Conservation (phyloP, 345 rosid genomes). For the Eutrema yunnanense region DNA sequence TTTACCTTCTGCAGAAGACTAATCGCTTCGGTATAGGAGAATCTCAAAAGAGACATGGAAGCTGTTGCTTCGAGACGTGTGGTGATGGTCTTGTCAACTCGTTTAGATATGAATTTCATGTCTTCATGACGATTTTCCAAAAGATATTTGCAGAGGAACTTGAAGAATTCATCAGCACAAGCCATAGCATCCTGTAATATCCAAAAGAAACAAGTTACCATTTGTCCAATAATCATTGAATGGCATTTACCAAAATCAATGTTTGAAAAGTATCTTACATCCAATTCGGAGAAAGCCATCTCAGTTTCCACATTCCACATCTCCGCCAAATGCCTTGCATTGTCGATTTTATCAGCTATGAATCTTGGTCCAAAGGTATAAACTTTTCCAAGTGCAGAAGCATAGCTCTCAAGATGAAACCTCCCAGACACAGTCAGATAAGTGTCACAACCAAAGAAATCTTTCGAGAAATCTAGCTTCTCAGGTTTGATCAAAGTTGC, state of each 20-base stretch:
- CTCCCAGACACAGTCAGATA: slow-evolving; percentile 68
- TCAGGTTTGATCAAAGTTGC: slow-evolving; percentile 31
- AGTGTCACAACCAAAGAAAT: slow-evolving; percentile 53
- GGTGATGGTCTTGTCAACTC: slow-evolving; percentile 45
- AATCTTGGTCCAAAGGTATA: slow-evolving; percentile 86
- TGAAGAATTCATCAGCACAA: slow-evolving; percentile 66
- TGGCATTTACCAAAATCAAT: not conserved
- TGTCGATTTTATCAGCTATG: slow-evolving; percentile 47
- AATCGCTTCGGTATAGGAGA: slow-evolving; percentile 62
- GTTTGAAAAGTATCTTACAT: slow-evolving; percentile 39
- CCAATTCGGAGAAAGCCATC: slow-evolving; percentile 72
- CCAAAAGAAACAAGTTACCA: slow-evolving; percentile 8
- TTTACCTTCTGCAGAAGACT: slow-evolving; percentile 49
- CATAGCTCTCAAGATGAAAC: slow-evolving; percentile 84
- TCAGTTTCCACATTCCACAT: slow-evolving; percentile 80
- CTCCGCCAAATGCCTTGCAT: slow-evolving; percentile 55
- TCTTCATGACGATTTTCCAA: slow-evolving; percentile 59
- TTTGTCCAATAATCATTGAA: not conserved
- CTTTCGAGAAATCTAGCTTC: slow-evolving; percentile 34
- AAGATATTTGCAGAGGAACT: slow-evolving; percentile 69
- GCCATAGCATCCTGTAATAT: slow-evolving; percentile 64
- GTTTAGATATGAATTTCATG: slow-evolving; percentile 52
- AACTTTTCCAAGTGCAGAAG: slow-evolving; percentile 85
- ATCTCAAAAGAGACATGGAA: slow-evolving; percentile 38
- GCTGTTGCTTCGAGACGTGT: slow-evolving; percentile 50